Evolutionary conservation across 2,329 filamentous ascomycete species (phyloP), one percentile per base, ranked within the genome.

Genomic region (Furcasterigmium sp.): DNA sequence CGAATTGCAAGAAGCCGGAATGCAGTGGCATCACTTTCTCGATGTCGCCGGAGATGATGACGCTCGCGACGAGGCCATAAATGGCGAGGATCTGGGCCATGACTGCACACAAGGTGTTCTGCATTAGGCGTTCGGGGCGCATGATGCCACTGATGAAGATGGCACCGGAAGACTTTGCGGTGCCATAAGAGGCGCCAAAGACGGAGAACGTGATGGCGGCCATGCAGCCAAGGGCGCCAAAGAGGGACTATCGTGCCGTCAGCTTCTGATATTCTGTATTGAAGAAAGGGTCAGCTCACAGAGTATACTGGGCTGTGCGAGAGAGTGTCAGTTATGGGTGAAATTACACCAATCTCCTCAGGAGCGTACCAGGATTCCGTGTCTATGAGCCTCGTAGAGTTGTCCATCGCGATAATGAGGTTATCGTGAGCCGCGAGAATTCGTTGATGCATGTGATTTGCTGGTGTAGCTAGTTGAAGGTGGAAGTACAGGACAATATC

Each of bases 121-220:
- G 65, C 60, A 69, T 67, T 44, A 72, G 53, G 41, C 63, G 62
- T 4, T 70, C 66, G 6, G 70, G 70, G 3, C 67, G 67, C 42
- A 70, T 55, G 53, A 72, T 57, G 43, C 68, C 68, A 20, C 60
- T 59, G 19, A 66, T 55, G 52, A 70, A 71, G 51, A 72, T 71
- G 43, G 67, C 68, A 28, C 61, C 59, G 37, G 62, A 52, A 37
- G 66, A 68, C 49, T 68, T 68, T 43, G 66, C 66, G 28, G 66
- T 69, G 40, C 68, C 68, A 50, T 70, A 70, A 39, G 66, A 60
- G 41, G 68, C 67, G 40, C 68, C 73, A 38, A 76, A 58, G 56
- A 71, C 74, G 52, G 71, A 72, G 62, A 76, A 70, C 56, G 75
- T 64, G 46, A 76, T 75, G 57, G 73, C 64, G 32, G 60, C 60